Evolutionary conservation across 2,329 filamentous ascomycete genomes (phyloP).

Genomic region (Ramularia endophylla): DNA sequence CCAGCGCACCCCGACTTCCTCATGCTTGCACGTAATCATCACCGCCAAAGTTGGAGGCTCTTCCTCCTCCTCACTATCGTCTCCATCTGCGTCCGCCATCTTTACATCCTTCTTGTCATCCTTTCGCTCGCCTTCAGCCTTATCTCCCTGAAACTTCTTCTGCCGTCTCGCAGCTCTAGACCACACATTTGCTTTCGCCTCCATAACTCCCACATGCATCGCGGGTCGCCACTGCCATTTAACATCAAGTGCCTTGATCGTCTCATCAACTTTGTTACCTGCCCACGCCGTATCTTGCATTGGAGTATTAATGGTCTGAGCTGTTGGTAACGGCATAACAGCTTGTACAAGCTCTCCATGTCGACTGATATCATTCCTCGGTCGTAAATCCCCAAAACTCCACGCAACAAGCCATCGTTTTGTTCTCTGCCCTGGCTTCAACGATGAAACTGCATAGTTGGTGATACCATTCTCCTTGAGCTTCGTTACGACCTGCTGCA

Average conservation of each 20-base stretch:
- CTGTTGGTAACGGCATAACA: conserved; percentile 43
- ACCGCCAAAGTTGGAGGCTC: conserved; percentile 36
- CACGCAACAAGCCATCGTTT: conserved; percentile 83
- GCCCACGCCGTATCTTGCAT: conserved; percentile 21
- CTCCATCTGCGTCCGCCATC: conserved; percentile 27
- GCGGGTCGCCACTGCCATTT: conserved; percentile 59
- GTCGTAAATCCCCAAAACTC: conserved; percentile 68
- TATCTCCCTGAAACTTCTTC: conserved; percentile 32
- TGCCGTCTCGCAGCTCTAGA: conserved; percentile 64
- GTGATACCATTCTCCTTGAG: conserved; percentile 51
- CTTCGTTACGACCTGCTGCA: conserved; percentile 55
- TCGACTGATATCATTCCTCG: conserved; percentile 41
- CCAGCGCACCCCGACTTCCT: conserved; percentile 56
- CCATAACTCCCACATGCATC: conserved; percentile 53
- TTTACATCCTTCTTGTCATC: conserved; percentile 23
- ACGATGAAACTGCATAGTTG: conserved; percentile 78
- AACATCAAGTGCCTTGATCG: conserved; percentile 54
- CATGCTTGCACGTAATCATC: conserved; percentile 33
- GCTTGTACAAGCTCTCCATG: conserved; percentile 24
- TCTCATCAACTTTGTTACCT: conserved; percentile 38
- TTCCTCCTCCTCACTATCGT: conserved; percentile 27
- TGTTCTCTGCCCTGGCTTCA: conserved; percentile 73
- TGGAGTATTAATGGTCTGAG: conserved; percentile 39
- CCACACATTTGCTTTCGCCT: conserved; percentile 70
- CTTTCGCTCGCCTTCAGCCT: conserved; percentile 9